Evolutionary conservation across 2,329 filamentous ascomycete genomes (phyloP).

Genomic region (Dothideomycetes sp.): DNA sequence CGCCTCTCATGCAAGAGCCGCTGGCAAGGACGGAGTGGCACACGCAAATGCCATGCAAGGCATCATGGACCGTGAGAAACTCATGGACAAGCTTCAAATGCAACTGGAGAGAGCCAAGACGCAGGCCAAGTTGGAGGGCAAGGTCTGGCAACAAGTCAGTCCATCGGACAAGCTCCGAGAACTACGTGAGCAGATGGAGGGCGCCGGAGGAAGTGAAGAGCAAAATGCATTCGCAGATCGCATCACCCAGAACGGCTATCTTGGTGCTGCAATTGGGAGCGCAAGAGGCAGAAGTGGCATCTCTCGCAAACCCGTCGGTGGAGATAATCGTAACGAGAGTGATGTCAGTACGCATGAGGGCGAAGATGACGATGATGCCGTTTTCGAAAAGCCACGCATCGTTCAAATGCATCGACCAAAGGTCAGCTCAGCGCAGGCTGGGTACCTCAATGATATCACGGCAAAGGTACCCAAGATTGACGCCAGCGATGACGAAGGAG

Average conservation of each 20-base stretch:
- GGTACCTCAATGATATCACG: conserved; percentile 46
- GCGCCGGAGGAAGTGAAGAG: conserved; percentile 32
- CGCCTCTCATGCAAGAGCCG: conserved; percentile 67
- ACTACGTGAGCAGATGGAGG: conserved; percentile 90
- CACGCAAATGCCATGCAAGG: conserved; percentile 73
- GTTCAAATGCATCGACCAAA: conserved; percentile 68
- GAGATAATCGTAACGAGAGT: conserved; percentile 22
- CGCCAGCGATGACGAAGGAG: conserved; percentile 61
- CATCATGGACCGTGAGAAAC: conserved; percentile 80
- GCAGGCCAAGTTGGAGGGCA: conserved; percentile 91
- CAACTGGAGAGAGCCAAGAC: conserved; percentile 96
- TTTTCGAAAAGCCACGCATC: conserved; percentile 70
- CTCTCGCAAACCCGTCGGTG: conserved; percentile 22
- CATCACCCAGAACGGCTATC: conserved; percentile 8
- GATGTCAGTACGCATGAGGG: conserved; percentile 36
- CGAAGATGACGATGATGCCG: conserved; percentile 47
- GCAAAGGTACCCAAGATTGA: conserved; percentile 64
- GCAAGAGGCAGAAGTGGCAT: conserved; percentile 31
- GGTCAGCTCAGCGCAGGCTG: conserved; percentile 40
- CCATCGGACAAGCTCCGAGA: conserved; percentile 88
- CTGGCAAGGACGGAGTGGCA: conserved; percentile 41
- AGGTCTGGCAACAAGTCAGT: conserved; percentile 72
- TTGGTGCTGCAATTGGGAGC: conserved; percentile 20
- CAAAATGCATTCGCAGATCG: conserved; percentile 35
- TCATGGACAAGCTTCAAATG: conserved; percentile 90